Evolutionary conservation across 2,329 filamentous ascomycete species (phyloP).

Genomic region (Colletotrichum coccodes): DNA sequence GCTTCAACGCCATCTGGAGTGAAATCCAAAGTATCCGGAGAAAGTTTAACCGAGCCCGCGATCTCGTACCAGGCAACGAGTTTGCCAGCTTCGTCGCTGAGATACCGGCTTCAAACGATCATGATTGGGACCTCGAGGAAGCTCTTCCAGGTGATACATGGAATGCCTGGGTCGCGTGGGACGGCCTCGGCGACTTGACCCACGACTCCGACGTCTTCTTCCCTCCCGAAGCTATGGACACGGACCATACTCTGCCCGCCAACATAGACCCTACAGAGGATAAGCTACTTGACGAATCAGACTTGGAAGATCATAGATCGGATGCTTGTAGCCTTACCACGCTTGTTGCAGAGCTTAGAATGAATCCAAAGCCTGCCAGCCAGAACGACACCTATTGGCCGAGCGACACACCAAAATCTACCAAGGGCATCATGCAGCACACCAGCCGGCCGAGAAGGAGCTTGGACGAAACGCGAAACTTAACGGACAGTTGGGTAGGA

Average conservation of each 20-base stretch:
- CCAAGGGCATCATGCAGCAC: not conserved
- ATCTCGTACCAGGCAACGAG: conserved; percentile 43
- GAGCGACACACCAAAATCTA: not conserved
- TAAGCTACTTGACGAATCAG: not conserved
- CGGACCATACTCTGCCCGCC: no score
- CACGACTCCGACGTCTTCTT: not conserved
- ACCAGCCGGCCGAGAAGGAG: not conserved
- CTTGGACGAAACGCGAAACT: no score
- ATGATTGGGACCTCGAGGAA: not conserved
- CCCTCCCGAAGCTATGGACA: not conserved
- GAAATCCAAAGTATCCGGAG: no score
- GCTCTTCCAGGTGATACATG: no score
- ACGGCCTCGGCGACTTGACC: not conserved
- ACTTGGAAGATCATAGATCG: not conserved
- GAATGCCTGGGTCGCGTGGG: not conserved
- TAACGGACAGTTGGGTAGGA: no score
- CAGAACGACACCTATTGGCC: no score
- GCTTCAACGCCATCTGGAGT: not conserved
- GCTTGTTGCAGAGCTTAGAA: not conserved
- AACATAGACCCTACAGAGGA: not conserved
- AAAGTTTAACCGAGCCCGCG: not conserved
- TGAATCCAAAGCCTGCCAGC: no score
- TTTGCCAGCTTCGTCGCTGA: not conserved
- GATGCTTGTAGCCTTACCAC: not conserved
- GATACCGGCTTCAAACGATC: not conserved